phyloP scores from a whole-genome alignment of 73 alveolate genomes.

The Symbiodinium pilosum region DNA sequence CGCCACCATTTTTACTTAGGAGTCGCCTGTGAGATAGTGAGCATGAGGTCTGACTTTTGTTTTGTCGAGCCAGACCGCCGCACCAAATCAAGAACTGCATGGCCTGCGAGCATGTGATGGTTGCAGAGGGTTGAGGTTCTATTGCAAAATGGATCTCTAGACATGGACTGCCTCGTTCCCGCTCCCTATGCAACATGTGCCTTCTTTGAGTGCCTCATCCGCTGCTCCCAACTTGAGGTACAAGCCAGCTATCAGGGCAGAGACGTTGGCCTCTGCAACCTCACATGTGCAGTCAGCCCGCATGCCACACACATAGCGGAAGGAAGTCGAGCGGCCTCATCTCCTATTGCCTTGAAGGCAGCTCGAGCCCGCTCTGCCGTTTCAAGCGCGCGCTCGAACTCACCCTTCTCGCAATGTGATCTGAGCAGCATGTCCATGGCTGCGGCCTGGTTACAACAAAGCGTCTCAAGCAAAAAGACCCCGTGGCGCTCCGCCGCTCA shows the following conservation, averaged over 20 bases:
- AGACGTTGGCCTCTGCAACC: constrained; percentile 73
- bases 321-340: constrained; percentile 14
- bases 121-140: no score
- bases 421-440: constrained; percentile 91
- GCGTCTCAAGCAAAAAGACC: no score
- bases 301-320: background rate
- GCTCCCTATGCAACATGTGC: background rate
- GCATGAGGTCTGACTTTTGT: constrained; percentile 76
- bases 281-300: background rate
- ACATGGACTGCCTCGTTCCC: no score
- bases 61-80: constrained; percentile 55
- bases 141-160: no score
- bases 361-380: constrained; percentile 41
- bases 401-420: constrained; percentile 88
- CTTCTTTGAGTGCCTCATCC: constrained; percentile 72
- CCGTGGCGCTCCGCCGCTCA: no score
- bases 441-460: no score
- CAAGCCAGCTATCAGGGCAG: constrained; percentile 62
- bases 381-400: constrained; percentile 42
- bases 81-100: constrained; percentile 71
- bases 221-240: constrained; percentile 51
- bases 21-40: constrained; percentile 77
- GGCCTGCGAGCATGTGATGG: constrained; percentile 27
- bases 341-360: constrained; percentile 68
- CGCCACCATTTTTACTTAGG: no score